Evolutionary conservation across 2,329 filamentous ascomycete species (phyloP), one percentile per base, ranked within the genome.

Genomic region (Xylariaceae sp.): DNA sequence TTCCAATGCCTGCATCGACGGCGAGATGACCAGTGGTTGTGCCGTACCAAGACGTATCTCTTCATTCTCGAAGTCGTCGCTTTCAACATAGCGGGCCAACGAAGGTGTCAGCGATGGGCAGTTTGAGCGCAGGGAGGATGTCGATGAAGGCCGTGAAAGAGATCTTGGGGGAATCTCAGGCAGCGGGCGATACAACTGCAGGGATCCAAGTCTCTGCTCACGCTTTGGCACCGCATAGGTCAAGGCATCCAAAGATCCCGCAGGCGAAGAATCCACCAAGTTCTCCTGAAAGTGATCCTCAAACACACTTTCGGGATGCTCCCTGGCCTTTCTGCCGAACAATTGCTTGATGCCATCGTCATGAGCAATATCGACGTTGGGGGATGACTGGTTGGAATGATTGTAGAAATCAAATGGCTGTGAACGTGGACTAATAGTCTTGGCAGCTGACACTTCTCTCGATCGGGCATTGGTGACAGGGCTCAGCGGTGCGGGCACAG

Each of bases 61-160:
- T 30, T 67, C 65, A 10, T 60, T 58, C 22, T 62, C 58, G 12
- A 67, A 67, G 36, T 63, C 62, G n/a, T 60, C 64, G 42, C 62
- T 63, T 19, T 67, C 61, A 32, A 58, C 63, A 17, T 65, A 67
- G 27, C 61, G 55, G 45, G 55, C 60, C 41, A 67, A 45, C 7
- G 64, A 67, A 7, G 65, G 62, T 11, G 65, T 67, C 18, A 67
- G 50, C 3, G 65, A 67, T 27, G 64, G 64, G 19, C 65, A 66
- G 39, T 47, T 62, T 5, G 64, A 67, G 19, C 56, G 51, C 3
- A 63, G 36, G 10, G 64, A 66, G 10, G 58, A 63, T 17, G 51
- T 55, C 1, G 65, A 67, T 7, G 55, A 40, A 38, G 54, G 59
- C 33, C 60, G 60, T 7, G 22, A 27, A 31, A 58, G 52, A 19